These are phyloP conservation scores for Helicocarpus griseus DNA, from an alignment of 2,329 filamentous ascomycete species.

Conservation along the genomic window DNA sequence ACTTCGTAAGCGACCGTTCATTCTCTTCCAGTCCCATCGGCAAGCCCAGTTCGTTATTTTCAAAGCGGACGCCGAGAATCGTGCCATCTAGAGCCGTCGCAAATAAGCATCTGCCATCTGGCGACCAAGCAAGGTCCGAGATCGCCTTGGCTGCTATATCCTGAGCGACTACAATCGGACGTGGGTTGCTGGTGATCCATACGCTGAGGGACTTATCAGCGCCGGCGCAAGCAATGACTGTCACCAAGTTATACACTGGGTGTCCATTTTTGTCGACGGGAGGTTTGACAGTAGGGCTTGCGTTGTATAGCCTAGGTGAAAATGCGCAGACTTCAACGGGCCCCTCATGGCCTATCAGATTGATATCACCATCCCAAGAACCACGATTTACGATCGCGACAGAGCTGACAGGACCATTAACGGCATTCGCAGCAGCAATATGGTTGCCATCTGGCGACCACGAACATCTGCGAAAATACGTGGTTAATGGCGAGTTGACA, in stretches of 20 bases:
- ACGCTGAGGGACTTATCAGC: slow-evolving; percentile 94
- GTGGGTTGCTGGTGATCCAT: slow-evolving; percentile 93
- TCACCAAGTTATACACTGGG: slow-evolving; percentile 51
- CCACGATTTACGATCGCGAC: slow-evolving; percentile 91
- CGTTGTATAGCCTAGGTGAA: slow-evolving; percentile 78
- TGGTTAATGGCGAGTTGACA: slow-evolving; percentile 82
- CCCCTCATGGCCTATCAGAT: slow-evolving; percentile 91
- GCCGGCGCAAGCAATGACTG: slow-evolving; percentile 91
- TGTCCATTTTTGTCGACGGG: slow-evolving; percentile 34
- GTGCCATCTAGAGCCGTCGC: slow-evolving; percentile 82
- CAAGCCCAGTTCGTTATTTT: slow-evolving; percentile 79
- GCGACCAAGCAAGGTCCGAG: slow-evolving; percentile 87
- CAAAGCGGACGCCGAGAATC: slow-evolving; percentile 72
- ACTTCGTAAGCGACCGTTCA: slow-evolving; percentile 85
- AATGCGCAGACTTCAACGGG: slow-evolving; percentile 97
- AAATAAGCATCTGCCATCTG: slow-evolving; percentile 79
- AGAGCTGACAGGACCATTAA: slow-evolving; percentile 93
- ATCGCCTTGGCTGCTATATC: slow-evolving; percentile 86
- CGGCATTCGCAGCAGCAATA: slow-evolving; percentile 91
- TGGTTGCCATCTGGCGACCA: slow-evolving; percentile 98
- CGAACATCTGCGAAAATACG: slow-evolving; percentile 91
- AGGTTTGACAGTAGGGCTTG: slow-evolving; percentile 50
- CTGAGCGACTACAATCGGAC: slow-evolving; percentile 81
- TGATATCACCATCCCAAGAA: slow-evolving; percentile 92
- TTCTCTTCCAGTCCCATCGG: slow-evolving; percentile 81